Percentiles rank a stretch among this genome's conserved stretches.
Conservation (phyloP, 179 eudicot genomes). For the Spinacia oleracea region DNA sequence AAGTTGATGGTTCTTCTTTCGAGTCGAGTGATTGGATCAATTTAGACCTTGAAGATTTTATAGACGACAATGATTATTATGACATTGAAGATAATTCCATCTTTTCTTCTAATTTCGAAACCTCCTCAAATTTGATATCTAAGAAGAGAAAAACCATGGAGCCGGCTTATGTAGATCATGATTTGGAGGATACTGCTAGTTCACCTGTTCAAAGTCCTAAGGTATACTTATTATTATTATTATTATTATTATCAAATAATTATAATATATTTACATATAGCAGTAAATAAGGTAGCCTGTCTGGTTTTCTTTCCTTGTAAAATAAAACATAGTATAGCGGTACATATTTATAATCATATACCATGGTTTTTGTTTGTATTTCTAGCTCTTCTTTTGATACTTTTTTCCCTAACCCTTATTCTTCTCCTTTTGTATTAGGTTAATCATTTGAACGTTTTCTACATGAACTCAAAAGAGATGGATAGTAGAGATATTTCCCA, state of each 20-base stretch:
- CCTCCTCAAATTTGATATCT: conserved; percentile 4
- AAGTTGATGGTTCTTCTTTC: neutral
- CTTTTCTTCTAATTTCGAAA: neutral
- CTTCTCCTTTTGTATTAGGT: neutral
- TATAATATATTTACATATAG: too few relatives aligned
- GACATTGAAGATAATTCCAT: conserved; percentile 9
- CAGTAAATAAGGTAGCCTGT: too few relatives aligned
- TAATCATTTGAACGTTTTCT: conserved; percentile 22
- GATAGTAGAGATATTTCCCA: conserved; percentile 8
- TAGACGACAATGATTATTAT: neutral
- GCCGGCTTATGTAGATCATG: conserved; percentile 22
- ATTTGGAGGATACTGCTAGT: conserved; percentile 37
- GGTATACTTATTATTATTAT: neutral
- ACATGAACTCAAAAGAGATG: conserved; percentile 22
- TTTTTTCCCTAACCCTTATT: neutral
- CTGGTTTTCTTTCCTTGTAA: too few relatives aligned
- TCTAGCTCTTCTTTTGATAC: neutral
- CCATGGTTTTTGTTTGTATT: neutral
- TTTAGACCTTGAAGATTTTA: conserved; percentile 17
- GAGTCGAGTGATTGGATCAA: conserved; percentile 12
- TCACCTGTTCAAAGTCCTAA: conserved; percentile 32
- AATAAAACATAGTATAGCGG: too few relatives aligned
- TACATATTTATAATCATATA: neutral
- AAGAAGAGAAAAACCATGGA: conserved; percentile 13
- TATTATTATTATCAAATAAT: neutral